Conservation (phyloP, 176 grass and related monocot genomes). For the Elaeis guineensis region DNA sequence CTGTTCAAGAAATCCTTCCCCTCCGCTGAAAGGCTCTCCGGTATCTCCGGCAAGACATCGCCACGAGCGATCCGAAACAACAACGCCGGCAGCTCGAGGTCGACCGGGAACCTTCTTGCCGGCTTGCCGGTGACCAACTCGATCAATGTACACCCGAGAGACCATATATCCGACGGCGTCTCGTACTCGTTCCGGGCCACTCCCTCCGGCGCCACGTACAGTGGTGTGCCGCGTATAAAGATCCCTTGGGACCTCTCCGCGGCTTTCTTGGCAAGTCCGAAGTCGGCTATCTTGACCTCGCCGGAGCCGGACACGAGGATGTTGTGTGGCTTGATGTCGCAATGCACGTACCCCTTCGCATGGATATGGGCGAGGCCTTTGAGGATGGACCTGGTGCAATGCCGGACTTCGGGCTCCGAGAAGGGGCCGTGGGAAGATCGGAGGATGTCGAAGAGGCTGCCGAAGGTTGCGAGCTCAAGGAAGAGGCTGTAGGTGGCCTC, state of each 20-base stretch:
- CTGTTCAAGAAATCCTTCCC: constrained; percentile 15
- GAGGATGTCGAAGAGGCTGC: background rate
- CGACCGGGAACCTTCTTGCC: background rate
- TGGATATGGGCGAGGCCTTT: background rate
- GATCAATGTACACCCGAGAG: background rate
- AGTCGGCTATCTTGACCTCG: background rate
- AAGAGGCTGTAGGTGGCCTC: background rate
- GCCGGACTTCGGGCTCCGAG: background rate
- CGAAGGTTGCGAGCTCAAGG: background rate
- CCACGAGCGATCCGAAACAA: background rate
- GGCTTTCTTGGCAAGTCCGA: background rate
- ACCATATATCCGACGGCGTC: background rate
- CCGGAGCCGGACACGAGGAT: background rate
- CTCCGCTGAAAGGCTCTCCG: background rate
- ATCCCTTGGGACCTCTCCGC: background rate
- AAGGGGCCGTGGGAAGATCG: background rate
- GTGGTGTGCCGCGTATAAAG: background rate
- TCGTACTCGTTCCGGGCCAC: background rate
- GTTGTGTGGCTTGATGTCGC: constrained; percentile 1
- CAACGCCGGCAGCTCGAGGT: background rate
- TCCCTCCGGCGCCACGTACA: background rate
- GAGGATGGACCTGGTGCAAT: background rate
- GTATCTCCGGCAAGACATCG: background rate
- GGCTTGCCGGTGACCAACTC: background rate
- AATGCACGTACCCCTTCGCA: background rate